Evolutionary conservation across 139 green algal species (phyloP).

Genomic region (Chlamydomonas sphaeroides): DNA sequence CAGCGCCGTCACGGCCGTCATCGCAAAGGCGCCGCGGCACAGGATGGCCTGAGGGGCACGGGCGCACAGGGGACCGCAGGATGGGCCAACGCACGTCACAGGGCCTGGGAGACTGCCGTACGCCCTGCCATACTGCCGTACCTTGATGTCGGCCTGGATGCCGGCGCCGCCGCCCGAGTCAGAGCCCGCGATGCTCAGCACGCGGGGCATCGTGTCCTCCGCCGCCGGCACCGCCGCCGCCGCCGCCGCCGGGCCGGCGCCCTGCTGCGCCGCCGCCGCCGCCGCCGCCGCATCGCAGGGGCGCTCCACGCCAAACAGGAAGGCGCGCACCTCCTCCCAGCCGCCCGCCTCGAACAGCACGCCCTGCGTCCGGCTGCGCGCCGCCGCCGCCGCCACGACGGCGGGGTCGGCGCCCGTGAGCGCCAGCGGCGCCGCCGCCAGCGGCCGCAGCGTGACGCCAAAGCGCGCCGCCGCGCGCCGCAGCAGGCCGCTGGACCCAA

Average conservation of each 20-base stretch:
- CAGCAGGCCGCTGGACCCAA: slow-evolving; percentile 69
- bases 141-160: slow-evolving; percentile 88
- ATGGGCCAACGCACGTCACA: too few relatives aligned
- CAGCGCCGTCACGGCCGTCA: slow-evolving; percentile 87
- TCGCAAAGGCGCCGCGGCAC: slow-evolving; percentile 79
- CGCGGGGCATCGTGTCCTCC: slow-evolving; percentile 48
- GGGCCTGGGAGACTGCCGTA: too few relatives aligned
- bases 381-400: not conserved
- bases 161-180: slow-evolving; percentile 95
- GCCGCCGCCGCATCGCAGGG: not conserved
- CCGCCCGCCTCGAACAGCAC: slow-evolving; percentile 30
- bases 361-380: too few relatives aligned
- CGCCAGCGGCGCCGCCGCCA: slow-evolving; percentile 50
- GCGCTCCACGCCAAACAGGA: slow-evolving; percentile 55
- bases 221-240: not conserved
- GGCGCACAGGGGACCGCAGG: not conserved
- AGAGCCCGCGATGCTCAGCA: slow-evolving; percentile 89
- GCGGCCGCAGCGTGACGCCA: slow-evolving; percentile 50
- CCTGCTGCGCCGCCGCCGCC: not conserved
- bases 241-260: not conserved
- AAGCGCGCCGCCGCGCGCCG: slow-evolving; percentile 44
- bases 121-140: too few relatives aligned
- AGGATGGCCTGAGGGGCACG: slow-evolving; percentile 62
- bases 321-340: slow-evolving; percentile 62
- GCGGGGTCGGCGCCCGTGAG: too few relatives aligned